Percentiles rank a stretch among this genome's conserved stretches.
Evolutionary conservation across 768 basidiomycete species (phyloP).

Genomic region (Phanerochaete carnosa): DNA sequence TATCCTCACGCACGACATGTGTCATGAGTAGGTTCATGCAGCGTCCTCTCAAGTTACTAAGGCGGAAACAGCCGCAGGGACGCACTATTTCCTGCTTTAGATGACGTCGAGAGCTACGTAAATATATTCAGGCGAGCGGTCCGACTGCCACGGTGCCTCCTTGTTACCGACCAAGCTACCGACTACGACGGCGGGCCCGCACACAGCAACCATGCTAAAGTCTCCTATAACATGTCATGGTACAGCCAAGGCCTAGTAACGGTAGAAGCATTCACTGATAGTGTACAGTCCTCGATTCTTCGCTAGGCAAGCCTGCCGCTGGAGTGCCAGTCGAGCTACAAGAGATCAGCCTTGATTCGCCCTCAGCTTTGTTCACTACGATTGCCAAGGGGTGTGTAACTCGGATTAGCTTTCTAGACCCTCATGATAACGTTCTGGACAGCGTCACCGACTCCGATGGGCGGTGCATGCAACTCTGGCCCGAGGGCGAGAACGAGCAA

Average conservation of each 20-base stretch:
- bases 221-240: constrained; percentile 94
- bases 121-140: no score
- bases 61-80: no score
- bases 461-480: constrained; percentile 74
- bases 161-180: neutral
- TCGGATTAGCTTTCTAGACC: neutral
- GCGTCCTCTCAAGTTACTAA: no score
- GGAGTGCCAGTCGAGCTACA: constrained; percentile 59
- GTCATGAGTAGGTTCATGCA: no score
- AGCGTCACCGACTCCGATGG: constrained; percentile 82
- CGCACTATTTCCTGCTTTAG: neutral
- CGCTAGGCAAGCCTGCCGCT: constrained; percentile 75
- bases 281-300: constrained; percentile 88
- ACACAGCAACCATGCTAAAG: constrained; percentile 29
- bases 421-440: neutral
- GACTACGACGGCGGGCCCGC: no score
- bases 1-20: no score
- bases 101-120: neutral
- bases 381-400: constrained; percentile 57
- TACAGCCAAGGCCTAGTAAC: constrained; percentile 26
- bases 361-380: constrained; percentile 6
- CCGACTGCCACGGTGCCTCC: no score
- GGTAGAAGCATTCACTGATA: constrained; percentile 24
- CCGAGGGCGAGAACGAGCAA: constrained; percentile 47
- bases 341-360: neutral